These are phyloP conservation scores for Sherardia arvensis DNA, from an alignment of 257 asterid genomes.

Conservation along the genomic window DNA sequence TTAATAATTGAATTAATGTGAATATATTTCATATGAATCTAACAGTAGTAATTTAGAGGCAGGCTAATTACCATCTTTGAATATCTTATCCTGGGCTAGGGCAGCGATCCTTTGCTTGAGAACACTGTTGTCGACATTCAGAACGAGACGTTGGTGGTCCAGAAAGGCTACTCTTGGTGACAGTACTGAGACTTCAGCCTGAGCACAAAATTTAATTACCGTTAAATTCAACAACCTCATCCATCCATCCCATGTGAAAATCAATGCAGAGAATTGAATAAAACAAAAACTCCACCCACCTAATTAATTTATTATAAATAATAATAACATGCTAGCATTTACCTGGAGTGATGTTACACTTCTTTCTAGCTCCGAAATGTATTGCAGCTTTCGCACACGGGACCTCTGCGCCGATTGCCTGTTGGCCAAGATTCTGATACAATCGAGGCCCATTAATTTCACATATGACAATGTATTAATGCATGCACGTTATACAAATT, in stretches of 20 bases:
- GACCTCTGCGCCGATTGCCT: slow-evolving; percentile 97
- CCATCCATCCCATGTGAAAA: slow-evolving; percentile 2
- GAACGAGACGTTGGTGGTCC: slow-evolving; percentile 88
- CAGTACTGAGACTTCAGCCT: slow-evolving; percentile 89
- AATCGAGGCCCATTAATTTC: not conserved
- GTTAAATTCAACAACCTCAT: slow-evolving; percentile 3
- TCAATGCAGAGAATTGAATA: not conserved
- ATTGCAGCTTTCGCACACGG: slow-evolving; percentile 82
- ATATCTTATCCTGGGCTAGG: slow-evolving; percentile 82
- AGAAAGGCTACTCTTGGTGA: slow-evolving; percentile 90
- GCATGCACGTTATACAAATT: not conserved
- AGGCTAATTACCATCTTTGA: slow-evolving; percentile 94
- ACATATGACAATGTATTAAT: not conserved
- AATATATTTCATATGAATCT: too few relatives aligned
- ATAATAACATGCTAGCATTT: not conserved
- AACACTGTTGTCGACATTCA: slow-evolving; percentile 78
- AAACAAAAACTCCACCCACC: not conserved
- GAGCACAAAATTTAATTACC: slow-evolving; percentile 1
- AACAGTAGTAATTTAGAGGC: not conserved
- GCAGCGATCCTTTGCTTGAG: slow-evolving; percentile 96
- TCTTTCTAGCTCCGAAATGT: slow-evolving; percentile 88
- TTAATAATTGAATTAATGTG: too few relatives aligned
- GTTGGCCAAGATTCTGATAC: slow-evolving; percentile 70
- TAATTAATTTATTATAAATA: not conserved
- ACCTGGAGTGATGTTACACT: slow-evolving; percentile 83